Base-by-base conservation (phyloP, 495 filamentous ascomycete genomes). In the Hypoxylon subgilvum region DNA sequence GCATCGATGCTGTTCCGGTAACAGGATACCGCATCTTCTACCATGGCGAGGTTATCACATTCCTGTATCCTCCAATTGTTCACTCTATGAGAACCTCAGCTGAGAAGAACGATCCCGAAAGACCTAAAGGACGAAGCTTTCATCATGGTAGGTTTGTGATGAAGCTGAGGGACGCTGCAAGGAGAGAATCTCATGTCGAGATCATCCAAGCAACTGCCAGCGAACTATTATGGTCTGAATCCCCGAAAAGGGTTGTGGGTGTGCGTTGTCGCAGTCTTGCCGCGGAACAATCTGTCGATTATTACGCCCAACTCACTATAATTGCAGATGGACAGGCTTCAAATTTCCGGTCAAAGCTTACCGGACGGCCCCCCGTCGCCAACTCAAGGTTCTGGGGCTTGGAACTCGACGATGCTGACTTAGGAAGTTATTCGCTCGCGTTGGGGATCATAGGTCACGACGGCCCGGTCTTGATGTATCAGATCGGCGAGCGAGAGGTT, bases 21-120 rank as follows among this genome's bases (percentile, higher is more conserved):
- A 75, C 84, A 14, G 91, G 90, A 5, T 95, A 93, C 70, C 82
- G 90, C 59, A 80, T 91, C 25, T 81, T 86, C 53, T 93, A 90
- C 72, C 79, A 86, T 61, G 84, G 83, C 22, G 72, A 88, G n/a
- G 77, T 79, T 3, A 88, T 92, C 7, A 58, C 74, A 10, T 88
- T 95, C 58, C 81, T 83, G 5, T 94, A 92, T 66, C 72, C 72
- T 30, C 34, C 42, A 16, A 35, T 60, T 18, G 42, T 46, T 6
- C 2, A 2, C 21, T 9, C 6, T 14, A 14, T 10, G 21, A 27
- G 13, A 12, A 16, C 25, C 12, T 41, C 18, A 4, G 1, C 17
- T 8, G 12, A 23, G 3, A 4, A 27, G 27, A 6, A 27, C 7
- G 8, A 6, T 6, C 10, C n/a, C 10, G 57, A 46, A 13, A 60